These are phyloP conservation scores for Eremochloa ophiuroides DNA, from an alignment of 176 grass and related monocot species.

Conservation along the genomic window DNA sequence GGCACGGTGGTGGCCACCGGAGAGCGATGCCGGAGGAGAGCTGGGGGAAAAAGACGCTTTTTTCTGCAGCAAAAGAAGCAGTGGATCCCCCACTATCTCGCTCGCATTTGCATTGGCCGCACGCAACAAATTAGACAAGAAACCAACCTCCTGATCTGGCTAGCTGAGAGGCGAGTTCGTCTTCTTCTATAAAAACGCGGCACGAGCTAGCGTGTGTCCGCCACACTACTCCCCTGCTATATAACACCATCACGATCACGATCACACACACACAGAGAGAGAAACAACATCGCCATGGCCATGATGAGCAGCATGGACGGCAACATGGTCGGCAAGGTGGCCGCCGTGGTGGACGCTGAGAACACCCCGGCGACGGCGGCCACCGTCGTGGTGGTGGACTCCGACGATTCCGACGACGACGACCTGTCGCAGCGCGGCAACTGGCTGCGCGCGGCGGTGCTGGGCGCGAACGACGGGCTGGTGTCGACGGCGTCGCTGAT, in stretches of 20 bases:
- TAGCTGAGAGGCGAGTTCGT: too few relatives aligned
- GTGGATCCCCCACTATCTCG: neutral
- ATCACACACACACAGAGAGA: neutral
- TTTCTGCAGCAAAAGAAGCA: neutral
- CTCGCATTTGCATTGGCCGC: neutral
- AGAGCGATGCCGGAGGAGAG: too few relatives aligned
- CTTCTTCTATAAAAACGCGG: constrained; percentile 42
- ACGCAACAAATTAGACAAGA: neutral
- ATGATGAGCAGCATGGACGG: neutral
- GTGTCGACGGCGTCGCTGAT: constrained; percentile 72
- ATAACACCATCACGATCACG: too few relatives aligned
- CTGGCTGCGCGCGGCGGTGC: constrained; percentile 68
- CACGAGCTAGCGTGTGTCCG: constrained; percentile 40
- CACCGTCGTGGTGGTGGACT: neutral
- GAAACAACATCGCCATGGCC: constrained; percentile 35
- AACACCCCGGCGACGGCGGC: neutral
- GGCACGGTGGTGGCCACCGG: neutral
- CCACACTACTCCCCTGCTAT: constrained; percentile 30
- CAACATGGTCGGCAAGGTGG: constrained; percentile 1
- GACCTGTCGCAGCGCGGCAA: constrained; percentile 39
- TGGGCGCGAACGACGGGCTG: constrained; percentile 72
- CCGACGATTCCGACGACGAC: neutral
- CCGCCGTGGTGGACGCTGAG: constrained; percentile 19
- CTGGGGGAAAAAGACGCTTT: too few relatives aligned
- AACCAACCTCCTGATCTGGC: neutral